Conservation (phyloP, 129 eudicot species). For the Flaveria ramosissima region DNA sequence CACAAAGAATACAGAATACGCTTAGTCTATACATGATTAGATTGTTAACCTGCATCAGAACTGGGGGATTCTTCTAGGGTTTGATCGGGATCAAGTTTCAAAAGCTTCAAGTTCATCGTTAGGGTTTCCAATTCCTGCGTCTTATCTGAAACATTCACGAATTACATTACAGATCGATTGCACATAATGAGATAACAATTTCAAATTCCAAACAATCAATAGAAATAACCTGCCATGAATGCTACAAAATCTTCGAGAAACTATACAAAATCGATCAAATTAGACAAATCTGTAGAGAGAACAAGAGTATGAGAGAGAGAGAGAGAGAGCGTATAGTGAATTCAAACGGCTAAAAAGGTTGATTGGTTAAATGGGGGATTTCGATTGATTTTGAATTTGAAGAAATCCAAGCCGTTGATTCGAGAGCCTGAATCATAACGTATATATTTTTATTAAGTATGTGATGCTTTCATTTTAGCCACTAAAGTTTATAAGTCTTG, state of each 20-base stretch:
- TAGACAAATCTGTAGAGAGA: constrained; percentile 1
- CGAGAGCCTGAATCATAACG: constrained; percentile 15
- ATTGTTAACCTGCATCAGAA: constrained; percentile 21
- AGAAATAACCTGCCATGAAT: constrained; percentile 31
- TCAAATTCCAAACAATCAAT: not conserved
- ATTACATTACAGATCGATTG: constrained; percentile 9
- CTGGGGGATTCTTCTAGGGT: constrained; percentile 32
- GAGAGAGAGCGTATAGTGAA: constrained; percentile 30
- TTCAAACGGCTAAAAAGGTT: constrained; percentile 14
- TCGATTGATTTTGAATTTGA: constrained; percentile 31
- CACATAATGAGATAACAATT: not conserved
- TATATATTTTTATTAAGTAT: not conserved
- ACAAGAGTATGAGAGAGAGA: not conserved
- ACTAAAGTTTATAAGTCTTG: no score
- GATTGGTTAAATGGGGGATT: constrained; percentile 26
- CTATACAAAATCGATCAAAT: not conserved
- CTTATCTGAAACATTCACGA: constrained; percentile 15
- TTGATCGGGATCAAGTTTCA: constrained; percentile 40
- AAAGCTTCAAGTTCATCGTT: constrained; percentile 20
- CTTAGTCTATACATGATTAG: not conserved
- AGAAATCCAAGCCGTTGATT: constrained; percentile 36
- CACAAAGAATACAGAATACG: not conserved
- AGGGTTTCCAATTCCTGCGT: constrained; percentile 27
- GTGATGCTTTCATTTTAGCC: no score
- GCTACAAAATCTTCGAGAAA: not conserved